Evolutionary conservation across 495 filamentous ascomycete species (phyloP).

Genomic region (Saxispiralis lemnorum): DNA sequence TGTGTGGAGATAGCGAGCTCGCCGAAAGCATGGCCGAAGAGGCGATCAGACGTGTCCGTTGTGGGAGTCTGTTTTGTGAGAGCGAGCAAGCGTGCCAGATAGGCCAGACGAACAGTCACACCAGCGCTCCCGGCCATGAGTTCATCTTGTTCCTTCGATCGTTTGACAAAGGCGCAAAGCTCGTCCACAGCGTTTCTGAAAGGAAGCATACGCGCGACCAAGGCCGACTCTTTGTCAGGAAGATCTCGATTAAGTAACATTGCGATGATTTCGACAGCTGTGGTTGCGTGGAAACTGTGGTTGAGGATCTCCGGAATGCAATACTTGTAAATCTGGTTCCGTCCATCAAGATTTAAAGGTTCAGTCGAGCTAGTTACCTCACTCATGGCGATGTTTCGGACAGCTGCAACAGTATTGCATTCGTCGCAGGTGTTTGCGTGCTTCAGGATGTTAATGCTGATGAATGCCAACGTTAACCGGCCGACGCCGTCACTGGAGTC

Average conservation of each 20-base stretch:
- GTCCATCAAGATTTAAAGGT: background rate
- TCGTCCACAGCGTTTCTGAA: conserved; percentile 15
- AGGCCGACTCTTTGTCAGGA: background rate
- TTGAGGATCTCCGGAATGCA: conserved; percentile 5
- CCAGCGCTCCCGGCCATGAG: background rate
- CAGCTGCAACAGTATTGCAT: background rate
- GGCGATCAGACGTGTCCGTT: background rate
- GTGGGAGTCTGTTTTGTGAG: no score
- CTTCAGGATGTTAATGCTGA: background rate
- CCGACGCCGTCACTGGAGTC: background rate
- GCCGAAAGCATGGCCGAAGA: background rate
- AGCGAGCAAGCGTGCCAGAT: background rate
- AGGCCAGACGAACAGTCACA: background rate
- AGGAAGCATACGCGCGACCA: conserved; percentile 3
- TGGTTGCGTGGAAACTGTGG: background rate
- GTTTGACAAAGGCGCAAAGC: conserved; percentile 15
- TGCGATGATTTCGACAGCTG: background rate
- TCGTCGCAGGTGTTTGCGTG: background rate
- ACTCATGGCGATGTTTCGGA: background rate
- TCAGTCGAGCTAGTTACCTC: background rate
- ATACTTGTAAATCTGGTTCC: conserved; percentile 4
- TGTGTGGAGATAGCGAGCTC: background rate
- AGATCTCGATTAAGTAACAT: background rate
- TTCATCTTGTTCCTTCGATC: background rate
- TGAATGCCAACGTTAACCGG: conserved; percentile 9